Base-by-base conservation (phyloP, 208 protist species). In the Trypanosoma conorhini region DNA sequence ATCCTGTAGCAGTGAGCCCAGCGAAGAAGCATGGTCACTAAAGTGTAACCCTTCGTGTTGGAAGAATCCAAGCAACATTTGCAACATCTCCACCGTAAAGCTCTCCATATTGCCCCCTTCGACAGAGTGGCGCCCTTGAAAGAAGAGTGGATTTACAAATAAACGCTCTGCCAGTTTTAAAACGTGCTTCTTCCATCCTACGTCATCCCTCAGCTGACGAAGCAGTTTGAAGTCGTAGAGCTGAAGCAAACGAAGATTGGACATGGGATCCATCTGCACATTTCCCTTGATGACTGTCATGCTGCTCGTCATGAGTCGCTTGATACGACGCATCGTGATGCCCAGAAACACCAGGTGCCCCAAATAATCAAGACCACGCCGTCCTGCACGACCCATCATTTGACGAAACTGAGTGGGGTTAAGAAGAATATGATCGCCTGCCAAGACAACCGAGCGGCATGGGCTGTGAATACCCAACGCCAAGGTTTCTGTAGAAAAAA, bases 381-480 rank as follows among this genome's bases (percentile, higher is more conserved):
- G 90, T 21, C 98, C 98, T 21, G 98, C 97, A 70, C 98, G 90
- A 46, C 98, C 98, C 76, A 93, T 91, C 96, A 98, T 98, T 77
- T 99, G 98, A 24, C 95, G 86, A 74, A 97, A 98, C 62, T 94
- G 85, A 42, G 97, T 88, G 56, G 95, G 81, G 74, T 98, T 96
- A 22, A 98, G 88, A 68, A 96, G 81, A 38, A 96, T 80, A 61
- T 90, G 82, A 67, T 98, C 96, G 67, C 94, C 96, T 21, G 90
- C 87, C 44, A 99, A 84, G 21, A 98, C 93, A 52, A 98, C 95
- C 61, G 93, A 97, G 57, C 91, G 92, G 79, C 95, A 98, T 1
- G 98, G 98, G 78, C 97, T 98, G 86, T 98, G 95, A 62, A 99
- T 88, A 67, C 98, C 97, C 13, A 99, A 81, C n/a, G 97, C 95